Base-by-base conservation (phyloP, 306 rosid species). In the Crotalaria pallida region DNA sequence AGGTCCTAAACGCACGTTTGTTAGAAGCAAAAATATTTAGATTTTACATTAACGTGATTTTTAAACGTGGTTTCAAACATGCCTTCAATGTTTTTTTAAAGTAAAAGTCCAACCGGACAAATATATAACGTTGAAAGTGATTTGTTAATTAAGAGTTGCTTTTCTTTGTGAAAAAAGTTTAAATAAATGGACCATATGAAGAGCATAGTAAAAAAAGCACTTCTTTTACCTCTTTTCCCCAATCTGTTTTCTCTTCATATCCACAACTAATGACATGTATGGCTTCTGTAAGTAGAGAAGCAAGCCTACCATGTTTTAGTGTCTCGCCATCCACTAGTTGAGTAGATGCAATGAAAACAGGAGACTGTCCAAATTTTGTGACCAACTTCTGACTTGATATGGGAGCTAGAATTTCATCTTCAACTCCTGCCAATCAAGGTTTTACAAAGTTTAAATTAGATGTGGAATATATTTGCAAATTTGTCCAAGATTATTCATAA, bases 261-360 rank as follows among this genome's bases (percentile, higher is more conserved):
- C 87, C 77, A 80, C 89, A 85, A 57, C 87, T 82, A 62, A 82
- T 82, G 48, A 85, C 87, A 57, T 85, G 89, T 59, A 85, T 82
- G 33, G 87, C 85, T 77, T 85, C 87, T 71, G 77, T 82, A 23
- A 85, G 83, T 5, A 69, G 69, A 40, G 79, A 82, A 27, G 82
- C 82, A 18, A 79, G 77, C 50, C 68, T 67, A 49, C 49, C 72
- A 64, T 70, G 69, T 76, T 65, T 68, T 11, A 70, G 71, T 55
- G 56, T 58, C 53, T 79, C 74, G 1, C 81, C 89, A 47, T 82
- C 72, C 64, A 80, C 83, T 21, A 73, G 57, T 69, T 74, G 43
- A 38, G 77, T 82, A 16, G 83, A 82, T 3, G 81, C 85, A 34
- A 77, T 75, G 51, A 85, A 77, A 16, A 77, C 72, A 2, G 85